Evolutionary conservation across 2,329 filamentous ascomycete species (phyloP).

Genomic region (Sclerotinia borealis): DNA sequence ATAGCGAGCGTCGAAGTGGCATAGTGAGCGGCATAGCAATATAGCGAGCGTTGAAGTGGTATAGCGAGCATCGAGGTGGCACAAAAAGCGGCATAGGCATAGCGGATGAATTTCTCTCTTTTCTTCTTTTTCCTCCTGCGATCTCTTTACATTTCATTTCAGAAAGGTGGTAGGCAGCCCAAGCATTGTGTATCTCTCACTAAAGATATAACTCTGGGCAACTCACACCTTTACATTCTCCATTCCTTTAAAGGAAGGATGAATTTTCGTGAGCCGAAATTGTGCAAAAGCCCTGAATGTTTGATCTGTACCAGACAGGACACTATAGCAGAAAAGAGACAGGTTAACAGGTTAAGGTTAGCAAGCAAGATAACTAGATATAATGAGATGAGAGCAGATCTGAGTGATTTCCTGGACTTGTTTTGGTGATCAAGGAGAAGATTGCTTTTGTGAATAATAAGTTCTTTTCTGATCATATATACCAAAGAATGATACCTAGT

Average conservation of each 20-base stretch:
- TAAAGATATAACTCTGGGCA: not conserved
- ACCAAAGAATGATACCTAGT: not conserved
- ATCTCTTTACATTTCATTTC: not conserved
- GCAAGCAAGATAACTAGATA: not conserved
- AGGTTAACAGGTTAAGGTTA: no score
- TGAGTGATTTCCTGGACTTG: no score
- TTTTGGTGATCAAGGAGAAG: no score
- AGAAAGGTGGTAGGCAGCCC: not conserved
- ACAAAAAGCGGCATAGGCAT: not conserved
- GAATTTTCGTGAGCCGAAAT: not conserved
- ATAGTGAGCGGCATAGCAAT: not conserved
- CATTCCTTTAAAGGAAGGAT: not conserved
- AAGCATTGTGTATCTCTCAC: not conserved
- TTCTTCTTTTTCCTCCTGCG: not conserved
- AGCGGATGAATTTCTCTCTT: not conserved
- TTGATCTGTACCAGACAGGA: not conserved
- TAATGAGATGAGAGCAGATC: not conserved
- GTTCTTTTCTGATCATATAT: not conserved
- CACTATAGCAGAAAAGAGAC: not conserved
- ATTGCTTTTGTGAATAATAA: no score
- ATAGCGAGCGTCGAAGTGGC: not conserved
- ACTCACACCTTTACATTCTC: not conserved
- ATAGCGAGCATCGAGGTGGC: not conserved
- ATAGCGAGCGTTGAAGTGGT: not conserved
- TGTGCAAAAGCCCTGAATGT: not conserved